Conservation (phyloP, 345 rosid species). For the Crucihimalaya himalaica region DNA sequence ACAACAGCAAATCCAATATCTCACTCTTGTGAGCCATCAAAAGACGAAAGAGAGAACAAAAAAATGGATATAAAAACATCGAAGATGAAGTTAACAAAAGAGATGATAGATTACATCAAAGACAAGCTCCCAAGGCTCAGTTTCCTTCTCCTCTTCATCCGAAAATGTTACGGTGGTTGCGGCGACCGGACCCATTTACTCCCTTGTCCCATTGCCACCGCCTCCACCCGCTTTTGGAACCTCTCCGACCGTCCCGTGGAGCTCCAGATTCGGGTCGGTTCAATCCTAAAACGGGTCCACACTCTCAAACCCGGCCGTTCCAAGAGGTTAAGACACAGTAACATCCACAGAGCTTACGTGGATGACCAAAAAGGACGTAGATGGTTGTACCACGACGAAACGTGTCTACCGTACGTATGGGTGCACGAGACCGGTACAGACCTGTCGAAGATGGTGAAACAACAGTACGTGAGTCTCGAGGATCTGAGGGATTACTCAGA, state of each 20-base stretch:
- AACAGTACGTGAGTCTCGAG: constrained; percentile 82
- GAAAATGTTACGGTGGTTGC: constrained; percentile 69
- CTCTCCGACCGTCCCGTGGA: constrained; percentile 70
- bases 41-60: constrained; percentile 11
- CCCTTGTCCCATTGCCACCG: constrained; percentile 25
- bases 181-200: constrained; percentile 55
- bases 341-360: constrained; percentile 69
- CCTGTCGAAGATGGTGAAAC: constrained; percentile 81
- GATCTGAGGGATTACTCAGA: constrained; percentile 82
- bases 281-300: constrained; percentile 76
- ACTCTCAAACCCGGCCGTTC: constrained; percentile 81
- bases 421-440: constrained; percentile 70
- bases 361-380: constrained; percentile 49
- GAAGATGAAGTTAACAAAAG: constrained; percentile 49
- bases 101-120: constrained; percentile 36
- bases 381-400: constrained; percentile 70
- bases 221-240: constrained; percentile 68
- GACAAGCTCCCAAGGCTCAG: constrained; percentile 50
- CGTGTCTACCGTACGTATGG: constrained; percentile 86
- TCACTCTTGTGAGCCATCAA: constrained; percentile 26
- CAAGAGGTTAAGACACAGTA: constrained; percentile 68
- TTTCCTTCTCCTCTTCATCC: constrained; percentile 38
- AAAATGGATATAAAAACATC: constrained; percentile 31
- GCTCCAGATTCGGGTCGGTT: constrained; percentile 80
- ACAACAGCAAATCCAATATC: constrained; percentile 15